Base-by-base conservation (phyloP, 2,329 filamentous ascomycete genomes). In the Ophiostoma ulmi region DNA sequence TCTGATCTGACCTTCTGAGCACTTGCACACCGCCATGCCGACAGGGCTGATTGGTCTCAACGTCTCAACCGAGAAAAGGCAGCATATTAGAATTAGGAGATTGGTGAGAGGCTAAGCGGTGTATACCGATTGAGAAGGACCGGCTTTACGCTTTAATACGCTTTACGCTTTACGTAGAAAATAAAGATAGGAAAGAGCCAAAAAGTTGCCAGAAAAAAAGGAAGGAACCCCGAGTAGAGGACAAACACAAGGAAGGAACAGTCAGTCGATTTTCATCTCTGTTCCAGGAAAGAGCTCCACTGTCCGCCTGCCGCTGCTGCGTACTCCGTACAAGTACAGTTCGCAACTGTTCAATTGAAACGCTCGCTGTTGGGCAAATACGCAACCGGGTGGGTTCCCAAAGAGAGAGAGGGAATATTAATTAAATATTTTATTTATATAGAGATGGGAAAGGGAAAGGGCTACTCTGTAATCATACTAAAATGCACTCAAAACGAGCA, bases 321-420 rank as follows among this genome's bases (percentile, higher is more conserved):
- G 8, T 58, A 55, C 48, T 4, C 2, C 4, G 20, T 55, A 55
- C 48, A n/a, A 22, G 52, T 58, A 58, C 52, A 58, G 52, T 31
- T 58, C n/a, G 52, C 52, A 58, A 67, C 48, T 44, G 69, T 22
- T 52, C 61, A 64, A 71, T 71, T 71, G 70, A 69, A 71, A 71
- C 70, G 26, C 70, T 66, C 41, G 69, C 69, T 70, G 69, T 68
- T 68, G 67, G 66, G 39, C 44, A 67, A 65, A 38, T 52, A 58
- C 65, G 48, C 44, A 31, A 55, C 36, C 22, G 10, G 31, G 44
- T 67, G 69, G 69, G n/a, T 39, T 65, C 26, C 41, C 17, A 17
- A 20, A 68, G 4, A 35, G 31, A 35, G 31, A 22, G 31, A 38
- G 36, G 38, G 68, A 64, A 20, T 35, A 63, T 8, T 17, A 35